Evolutionary conservation across 768 basidiomycete species (phyloP), one percentile per base, ranked within the genome.

Genomic region (Mycena haematopus): DNA sequence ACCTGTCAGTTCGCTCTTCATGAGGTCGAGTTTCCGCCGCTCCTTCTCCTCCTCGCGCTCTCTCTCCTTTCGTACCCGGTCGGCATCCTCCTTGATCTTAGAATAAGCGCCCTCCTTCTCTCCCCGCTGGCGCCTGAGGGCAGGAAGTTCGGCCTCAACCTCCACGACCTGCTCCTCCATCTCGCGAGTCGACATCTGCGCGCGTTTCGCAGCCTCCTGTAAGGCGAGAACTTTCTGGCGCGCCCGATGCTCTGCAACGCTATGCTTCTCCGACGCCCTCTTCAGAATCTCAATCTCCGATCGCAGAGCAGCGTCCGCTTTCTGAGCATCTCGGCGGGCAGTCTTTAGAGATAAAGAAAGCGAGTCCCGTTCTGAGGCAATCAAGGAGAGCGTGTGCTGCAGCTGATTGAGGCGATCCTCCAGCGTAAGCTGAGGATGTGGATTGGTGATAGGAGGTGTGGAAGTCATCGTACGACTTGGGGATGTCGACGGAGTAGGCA

Each of bases 201-300:
- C 87, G 56, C 92, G 87, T 70, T 92, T 94, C 14, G 90, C 88
- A 2, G 93, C 91, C 70, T 96, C 94, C 72, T 96, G 94, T 40
- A 96, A 77, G 1, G 95, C 92, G 13, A 95, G 82, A 11, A 90
- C 86, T 68, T 94, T 96, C 73, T 96, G 95, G 46, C 87, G 86
- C 11, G 89, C 87, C n/a, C 94, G 85, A 24, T 86, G 80, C 72
- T 98, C 96, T 2, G 85, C 82, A 1, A 86, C 81, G 0, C 84
- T 77, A 58, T 90, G 85, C 68, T 93, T 94, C 68, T 96, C 95
- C 4, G 89, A 88, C 1, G 92, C 85, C 5, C 92, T 86, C 72
- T 91, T 93, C 56, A 96, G 81, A 0, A 84, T 82, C 36, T 96
- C 92, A 46, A 96, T 94, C 75, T 96, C 94, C 2, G 87, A 79